Conservation (phyloP, 768 basidiomycete genomes). For the Xerocomellus chrysenteron region DNA sequence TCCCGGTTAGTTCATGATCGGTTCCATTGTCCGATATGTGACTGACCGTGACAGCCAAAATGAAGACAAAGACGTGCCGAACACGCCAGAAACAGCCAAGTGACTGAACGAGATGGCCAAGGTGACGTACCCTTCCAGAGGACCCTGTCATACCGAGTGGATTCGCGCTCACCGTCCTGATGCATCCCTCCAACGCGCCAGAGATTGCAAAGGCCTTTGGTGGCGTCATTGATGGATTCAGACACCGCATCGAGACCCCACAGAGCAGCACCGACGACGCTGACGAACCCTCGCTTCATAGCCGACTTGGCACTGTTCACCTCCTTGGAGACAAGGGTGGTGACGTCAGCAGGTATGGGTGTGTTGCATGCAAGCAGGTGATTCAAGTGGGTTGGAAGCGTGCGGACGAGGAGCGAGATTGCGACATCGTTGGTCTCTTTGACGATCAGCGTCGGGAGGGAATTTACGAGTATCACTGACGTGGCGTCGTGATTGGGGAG, state of each 20-base stretch:
- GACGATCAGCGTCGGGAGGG: conserved; percentile 43
- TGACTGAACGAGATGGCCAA: conserved; percentile 67
- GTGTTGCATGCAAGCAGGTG: conserved; percentile 47
- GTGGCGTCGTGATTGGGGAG: conserved; percentile 49
- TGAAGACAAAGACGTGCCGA: conserved; percentile 43
- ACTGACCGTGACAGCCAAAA: not conserved
- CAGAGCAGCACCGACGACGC: conserved; percentile 59
- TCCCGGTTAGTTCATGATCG: not conserved
- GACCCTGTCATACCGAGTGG: conserved; percentile 58
- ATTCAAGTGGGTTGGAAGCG: conserved; percentile 59
- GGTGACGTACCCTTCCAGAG: conserved; percentile 85
- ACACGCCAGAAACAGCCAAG: conserved; percentile 46
- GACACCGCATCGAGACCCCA: conserved; percentile 43
- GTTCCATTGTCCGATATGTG: not conserved
- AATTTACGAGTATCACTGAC: conserved; percentile 43
- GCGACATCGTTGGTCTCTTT: conserved; percentile 84
- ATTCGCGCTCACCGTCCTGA: conserved; percentile 66
- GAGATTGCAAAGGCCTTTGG: conserved; percentile 54
- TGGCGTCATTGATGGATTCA: conserved; percentile 36
- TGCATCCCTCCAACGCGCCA: conserved; percentile 62
- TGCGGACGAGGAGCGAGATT: conserved; percentile 49
- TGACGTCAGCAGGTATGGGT: conserved; percentile 44
- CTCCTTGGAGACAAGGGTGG: conserved; percentile 62
- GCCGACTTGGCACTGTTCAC: conserved; percentile 65
- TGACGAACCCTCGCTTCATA: conserved; percentile 59